These are phyloP conservation scores for Bromus sterilis DNA, from an alignment of 176 grass and related monocot genomes.

Conservation along the genomic window DNA sequence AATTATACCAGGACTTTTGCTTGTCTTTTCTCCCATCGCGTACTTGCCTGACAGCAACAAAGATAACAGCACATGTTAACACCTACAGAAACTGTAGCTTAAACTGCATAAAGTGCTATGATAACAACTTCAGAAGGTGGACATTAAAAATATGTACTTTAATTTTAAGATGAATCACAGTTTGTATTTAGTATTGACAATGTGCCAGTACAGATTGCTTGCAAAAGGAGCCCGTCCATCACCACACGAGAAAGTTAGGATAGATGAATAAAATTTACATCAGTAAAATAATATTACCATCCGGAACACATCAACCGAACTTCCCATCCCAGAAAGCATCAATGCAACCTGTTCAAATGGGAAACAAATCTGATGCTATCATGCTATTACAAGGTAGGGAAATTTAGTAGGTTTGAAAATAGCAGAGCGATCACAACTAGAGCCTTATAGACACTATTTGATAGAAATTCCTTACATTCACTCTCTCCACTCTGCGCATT, in stretches of 20 bases:
- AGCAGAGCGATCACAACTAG: background rate
- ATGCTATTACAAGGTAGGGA: background rate
- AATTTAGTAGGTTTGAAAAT: background rate
- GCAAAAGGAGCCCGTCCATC: background rate
- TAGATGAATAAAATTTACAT: background rate
- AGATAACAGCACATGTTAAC: background rate
- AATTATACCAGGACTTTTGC: conserved; percentile 85
- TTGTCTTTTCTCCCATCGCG: conserved; percentile 89
- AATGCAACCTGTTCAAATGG: conserved; percentile 75
- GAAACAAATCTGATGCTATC: background rate
- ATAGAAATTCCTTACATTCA: conserved; percentile 57
- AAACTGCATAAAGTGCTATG: background rate
- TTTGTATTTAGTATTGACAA: background rate
- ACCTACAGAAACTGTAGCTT: background rate
- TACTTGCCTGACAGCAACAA: conserved; percentile 51
- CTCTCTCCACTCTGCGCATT: conserved; percentile 96
- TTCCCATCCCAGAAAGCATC: conserved; percentile 96
- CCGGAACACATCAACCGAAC: conserved; percentile 76
- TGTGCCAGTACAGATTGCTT: background rate
- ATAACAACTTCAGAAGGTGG: background rate
- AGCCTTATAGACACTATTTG: background rate
- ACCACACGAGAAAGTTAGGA: background rate
- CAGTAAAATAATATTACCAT: conserved; percentile 57
- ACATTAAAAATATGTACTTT: background rate
- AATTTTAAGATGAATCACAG: background rate